Evolutionary conservation across 306 rosid genomes (phyloP).

Genomic region (Rosa persica): DNA sequence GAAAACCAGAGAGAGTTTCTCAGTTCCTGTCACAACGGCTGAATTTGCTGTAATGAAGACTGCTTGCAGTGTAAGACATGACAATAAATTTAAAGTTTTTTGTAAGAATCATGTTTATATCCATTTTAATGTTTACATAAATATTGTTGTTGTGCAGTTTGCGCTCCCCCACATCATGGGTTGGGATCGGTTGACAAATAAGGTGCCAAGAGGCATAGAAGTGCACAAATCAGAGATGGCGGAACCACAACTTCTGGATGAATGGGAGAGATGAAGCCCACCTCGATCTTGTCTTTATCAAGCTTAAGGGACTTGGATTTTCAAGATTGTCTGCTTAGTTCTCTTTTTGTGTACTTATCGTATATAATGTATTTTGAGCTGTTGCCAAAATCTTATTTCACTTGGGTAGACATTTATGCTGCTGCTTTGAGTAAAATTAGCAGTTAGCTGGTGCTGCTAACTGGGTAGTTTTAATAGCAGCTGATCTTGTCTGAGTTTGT

Average conservation of each 20-base stretch:
- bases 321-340: neutral
- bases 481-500: neutral
- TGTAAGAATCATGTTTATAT: neutral
- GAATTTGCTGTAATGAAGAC: slow-evolving; percentile 88
- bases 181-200: slow-evolving; percentile 67
- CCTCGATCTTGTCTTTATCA: neutral
- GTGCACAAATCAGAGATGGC: slow-evolving; percentile 33
- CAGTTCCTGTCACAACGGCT: slow-evolving; percentile 75
- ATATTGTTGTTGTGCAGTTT: slow-evolving; percentile 49
- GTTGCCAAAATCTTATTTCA: slow-evolving; percentile 1
- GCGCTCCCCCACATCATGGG: slow-evolving; percentile 89
- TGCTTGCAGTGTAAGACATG: slow-evolving; percentile 82
- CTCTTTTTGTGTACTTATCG: neutral
- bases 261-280: slow-evolving; percentile 71
- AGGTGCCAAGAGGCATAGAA: slow-evolving; percentile 32
- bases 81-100: neutral
- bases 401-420: neutral
- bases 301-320: neutral
- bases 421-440: neutral
- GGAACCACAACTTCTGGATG: slow-evolving; percentile 42
- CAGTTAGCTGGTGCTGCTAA: neutral
- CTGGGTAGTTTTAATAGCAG: neutral
- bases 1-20: slow-evolving; percentile 55
- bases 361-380: slow-evolving; percentile 1
- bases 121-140: neutral